Evolutionary conservation across 1,139 yeast species (phyloP).

Genomic region (Suhomyces kunorum): DNA sequence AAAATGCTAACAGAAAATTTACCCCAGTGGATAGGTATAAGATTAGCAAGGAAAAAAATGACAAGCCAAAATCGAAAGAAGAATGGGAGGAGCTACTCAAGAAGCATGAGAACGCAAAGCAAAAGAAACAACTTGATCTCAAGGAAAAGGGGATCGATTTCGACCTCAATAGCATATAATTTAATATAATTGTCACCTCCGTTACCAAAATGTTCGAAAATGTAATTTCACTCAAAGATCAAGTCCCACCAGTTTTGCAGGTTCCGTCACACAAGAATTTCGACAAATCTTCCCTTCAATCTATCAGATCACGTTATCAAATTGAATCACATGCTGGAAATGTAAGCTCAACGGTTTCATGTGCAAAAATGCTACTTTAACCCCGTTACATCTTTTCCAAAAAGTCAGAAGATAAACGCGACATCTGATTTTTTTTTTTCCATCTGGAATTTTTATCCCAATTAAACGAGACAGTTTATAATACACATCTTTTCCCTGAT

Average conservation of each 20-base stretch:
- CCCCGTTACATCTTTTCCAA: background rate
- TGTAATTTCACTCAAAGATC: too few species aligned
- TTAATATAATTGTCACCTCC: too few species aligned
- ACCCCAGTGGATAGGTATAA: slow-evolving; percentile 65
- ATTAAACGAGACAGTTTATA: slow-evolving; percentile 4
- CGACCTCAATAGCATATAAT: slow-evolving; percentile 25
- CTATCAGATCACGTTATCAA: too few species aligned
- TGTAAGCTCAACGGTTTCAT: too few species aligned
- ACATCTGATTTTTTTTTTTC: background rate
- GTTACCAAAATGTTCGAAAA: too few species aligned
- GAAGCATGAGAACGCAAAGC: slow-evolving; percentile 48
- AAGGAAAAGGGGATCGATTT: slow-evolving; percentile 56
- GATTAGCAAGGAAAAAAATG: slow-evolving; percentile 55
- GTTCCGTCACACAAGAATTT: too few species aligned
- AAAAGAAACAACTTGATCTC: slow-evolving; percentile 48
- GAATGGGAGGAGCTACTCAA: slow-evolving; percentile 55
- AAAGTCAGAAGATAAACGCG: slow-evolving; percentile 4
- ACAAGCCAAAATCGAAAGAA: slow-evolving; percentile 55
- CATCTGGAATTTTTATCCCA: slow-evolving; percentile 2
- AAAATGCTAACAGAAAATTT: slow-evolving; percentile 56
- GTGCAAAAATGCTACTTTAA: too few species aligned
- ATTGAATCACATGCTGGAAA: background rate
- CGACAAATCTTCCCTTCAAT: too few species aligned
- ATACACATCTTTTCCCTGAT: slow-evolving; percentile 2
- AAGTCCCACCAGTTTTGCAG: too few species aligned